Evolutionary conservation across 768 basidiomycete genomes (phyloP), one percentile per base, ranked within the genome.

Genomic region (Psilocybe azurescens): DNA sequence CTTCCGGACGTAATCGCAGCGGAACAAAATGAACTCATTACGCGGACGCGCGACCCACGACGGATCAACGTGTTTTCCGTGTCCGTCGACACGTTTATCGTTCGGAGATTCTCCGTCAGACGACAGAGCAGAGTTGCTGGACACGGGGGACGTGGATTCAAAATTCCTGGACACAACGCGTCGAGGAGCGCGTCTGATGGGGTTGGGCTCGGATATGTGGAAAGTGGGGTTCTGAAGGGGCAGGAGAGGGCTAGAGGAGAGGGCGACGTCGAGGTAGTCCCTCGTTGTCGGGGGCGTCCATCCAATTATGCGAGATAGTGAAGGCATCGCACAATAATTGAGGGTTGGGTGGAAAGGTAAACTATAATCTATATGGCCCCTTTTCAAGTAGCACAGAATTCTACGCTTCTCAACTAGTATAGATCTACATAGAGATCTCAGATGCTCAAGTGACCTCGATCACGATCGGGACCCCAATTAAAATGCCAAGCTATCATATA

Each of bases 11-110:
- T 83, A 90, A 63, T 88, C 83, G 68, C 88, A 87, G 33, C 89
- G 87, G 75, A 90, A 90, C 56, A 90, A 83, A 72, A 90, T 89
- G 74, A 90, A 90, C 48, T 86, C 79, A 62, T 90, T 90, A 1
- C 86, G 82, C 3, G 89, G 89, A 11, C 89, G 85, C 28, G 88
- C 85, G 38, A 89, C 81, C 82, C 84, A 86, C n/a, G 71, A 74
- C 0, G 87, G 83, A 60, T 88, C 83, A 9, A 77, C 76, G 57
- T 75, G 71, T 44, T 66, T 69, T 5, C 79, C 60, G 38, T 46
- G 47, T 4, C 32, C 13, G 18, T 58, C 64, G 7, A 55, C 49
- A 46, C 55, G 53, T 56, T 63, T 56, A 32, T 67, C 62, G 5
- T 62, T 49, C 24, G 63, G 44, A 24, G 64, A 49, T 39, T 65